These are phyloP conservation scores for Plenodomus biglobosus DNA, from an alignment of 2,329 filamentous ascomycete species.

Conservation along the genomic window DNA sequence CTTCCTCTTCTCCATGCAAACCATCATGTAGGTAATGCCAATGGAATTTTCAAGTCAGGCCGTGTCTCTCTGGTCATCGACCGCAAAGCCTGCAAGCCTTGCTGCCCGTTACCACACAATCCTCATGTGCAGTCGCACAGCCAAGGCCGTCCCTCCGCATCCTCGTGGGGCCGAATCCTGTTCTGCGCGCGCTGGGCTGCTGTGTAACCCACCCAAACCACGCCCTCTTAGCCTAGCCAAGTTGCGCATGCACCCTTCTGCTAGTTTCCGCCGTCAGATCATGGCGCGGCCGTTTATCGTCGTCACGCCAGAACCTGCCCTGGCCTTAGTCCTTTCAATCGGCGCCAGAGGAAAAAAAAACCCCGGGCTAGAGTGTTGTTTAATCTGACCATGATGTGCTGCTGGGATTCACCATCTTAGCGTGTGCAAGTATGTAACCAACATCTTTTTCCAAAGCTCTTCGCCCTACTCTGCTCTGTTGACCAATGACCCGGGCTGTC, in stretches of 20 bases:
- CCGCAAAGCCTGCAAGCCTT: no score
- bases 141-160: constrained; percentile 9
- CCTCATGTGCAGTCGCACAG: constrained; percentile 2
- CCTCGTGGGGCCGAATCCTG: constrained; percentile 21
- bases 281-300: constrained; percentile 26
- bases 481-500: background rate
- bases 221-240: constrained; percentile 25
- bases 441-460: background rate
- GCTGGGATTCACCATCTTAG: constrained; percentile 22
- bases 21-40: background rate
- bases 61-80: no score
- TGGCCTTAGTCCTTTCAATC: constrained; percentile 24
- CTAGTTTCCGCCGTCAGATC: constrained; percentile 43
- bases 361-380: constrained; percentile 13
- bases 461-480: background rate
- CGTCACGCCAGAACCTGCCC: constrained; percentile 25
- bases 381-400: constrained; percentile 26
- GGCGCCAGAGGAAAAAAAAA: constrained; percentile 14
- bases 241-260: constrained; percentile 28
- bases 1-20: no score
- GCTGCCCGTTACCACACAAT: no score
- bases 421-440: constrained; percentile 7
- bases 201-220: constrained; percentile 38
- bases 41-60: no score
- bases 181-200: constrained; percentile 16